Evolutionary conservation across 2,329 filamentous ascomycete species (phyloP), one percentile per base, ranked within the genome.

Genomic region (Arthroderma sp.): DNA sequence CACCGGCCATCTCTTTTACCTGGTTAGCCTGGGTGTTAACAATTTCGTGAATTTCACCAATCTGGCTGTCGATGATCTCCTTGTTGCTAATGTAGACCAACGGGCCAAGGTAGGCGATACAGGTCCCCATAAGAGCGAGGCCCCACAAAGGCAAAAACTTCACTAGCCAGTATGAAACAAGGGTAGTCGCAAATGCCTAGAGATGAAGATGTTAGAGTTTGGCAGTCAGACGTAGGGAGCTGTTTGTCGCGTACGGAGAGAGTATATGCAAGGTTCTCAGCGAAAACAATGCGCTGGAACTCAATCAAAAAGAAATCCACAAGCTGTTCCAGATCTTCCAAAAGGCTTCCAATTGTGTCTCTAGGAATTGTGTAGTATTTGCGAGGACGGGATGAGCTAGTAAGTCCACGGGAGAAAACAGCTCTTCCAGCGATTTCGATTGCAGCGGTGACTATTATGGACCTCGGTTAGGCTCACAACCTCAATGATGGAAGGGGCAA

Each of bases 251-350:
- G 60, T 70, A 80, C 77, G 48, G 68, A 70, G 58, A 75, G 60
- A 9, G 77, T 80, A 48, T 72, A 73, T 48, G 72, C 69, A 45
- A 80, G 66, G 54, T 81, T 81, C 68, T 82, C 78, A 30, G 74
- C 77, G 54, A 80, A 82, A 48, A 81, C 60, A 51, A 81, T 70
- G 47, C 78, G 73, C 67, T 82, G 78, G 58, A 77, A 75, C 59
- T 82, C 78, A 50, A 82, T 79, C 53, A 81, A 70, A 62, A 80
- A 77, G 65, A 82, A 82, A 66, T 81, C 80, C 64, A 76, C 68
- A 44, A 82, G 66, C 63, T 81, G 76, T 59, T 78, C 75, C 9
- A 78, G 58, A 58, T 81, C 78, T 51, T 78, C 77, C 40, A 78
- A 64, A 22, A 76, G 62, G 47, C 70, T 73, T 60, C 81, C 77